phyloP scores from a whole-genome alignment of 306 rosid species.

The Medicago ruthenica region DNA sequence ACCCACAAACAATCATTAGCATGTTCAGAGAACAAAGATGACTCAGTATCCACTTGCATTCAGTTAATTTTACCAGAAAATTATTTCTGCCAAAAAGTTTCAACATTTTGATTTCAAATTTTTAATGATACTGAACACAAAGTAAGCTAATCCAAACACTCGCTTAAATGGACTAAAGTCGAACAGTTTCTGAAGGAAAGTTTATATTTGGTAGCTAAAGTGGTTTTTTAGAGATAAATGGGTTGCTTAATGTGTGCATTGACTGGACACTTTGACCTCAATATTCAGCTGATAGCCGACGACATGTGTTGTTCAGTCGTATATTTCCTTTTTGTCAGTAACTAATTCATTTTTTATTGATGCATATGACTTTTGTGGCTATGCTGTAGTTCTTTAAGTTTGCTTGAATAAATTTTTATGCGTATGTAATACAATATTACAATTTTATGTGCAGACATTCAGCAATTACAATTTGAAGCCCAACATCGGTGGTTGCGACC shows the following conservation, averaged over 20 bases:
- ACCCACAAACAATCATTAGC: not conserved
- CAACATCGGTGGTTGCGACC: constrained; percentile 92
- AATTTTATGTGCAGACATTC: constrained; percentile 64
- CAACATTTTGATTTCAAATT: not conserved
- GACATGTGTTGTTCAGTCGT: not conserved
- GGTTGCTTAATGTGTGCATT: constrained; percentile 2
- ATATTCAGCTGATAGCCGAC: constrained; percentile 1
- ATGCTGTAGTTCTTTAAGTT: constrained; percentile 29
- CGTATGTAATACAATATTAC: not conserved
- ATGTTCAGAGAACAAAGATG: not conserved
- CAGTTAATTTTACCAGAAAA: constrained; percentile 12
- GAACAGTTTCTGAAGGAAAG: constrained; percentile 9
- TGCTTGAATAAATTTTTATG: constrained; percentile 21
- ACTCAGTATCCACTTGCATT: not conserved
- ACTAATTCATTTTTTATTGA: not conserved
- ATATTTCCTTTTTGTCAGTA: not conserved
- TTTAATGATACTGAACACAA: not conserved
- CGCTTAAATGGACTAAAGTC: not conserved
- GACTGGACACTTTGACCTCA: constrained; percentile 26
- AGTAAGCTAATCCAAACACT: constrained; percentile 9
- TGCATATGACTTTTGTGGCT: constrained; percentile 17
- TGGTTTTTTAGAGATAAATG: not conserved
- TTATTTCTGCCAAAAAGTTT: not conserved
- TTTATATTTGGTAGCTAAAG: constrained; percentile 18
- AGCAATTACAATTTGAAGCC: constrained; percentile 76